Evolutionary conservation across 2,329 filamentous ascomycete species (phyloP).

Genomic region (Exophiala mesophila): DNA sequence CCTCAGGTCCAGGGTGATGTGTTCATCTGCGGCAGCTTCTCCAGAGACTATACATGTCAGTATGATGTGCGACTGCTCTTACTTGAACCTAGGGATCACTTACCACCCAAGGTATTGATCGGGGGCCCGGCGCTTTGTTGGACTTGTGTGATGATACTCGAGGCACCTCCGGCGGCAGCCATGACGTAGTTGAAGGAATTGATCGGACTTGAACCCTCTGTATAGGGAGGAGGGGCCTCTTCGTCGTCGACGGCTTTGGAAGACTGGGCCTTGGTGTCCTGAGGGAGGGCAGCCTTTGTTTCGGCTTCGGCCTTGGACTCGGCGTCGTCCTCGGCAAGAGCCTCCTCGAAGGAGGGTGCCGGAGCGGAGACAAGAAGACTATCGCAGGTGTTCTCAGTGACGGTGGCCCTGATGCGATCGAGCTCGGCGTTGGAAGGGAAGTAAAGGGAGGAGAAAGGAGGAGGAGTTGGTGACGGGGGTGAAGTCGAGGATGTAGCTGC

Average conservation of each 20-base stretch:
- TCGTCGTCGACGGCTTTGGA: conserved; percentile 71
- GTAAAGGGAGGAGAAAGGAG: conserved; percentile 61
- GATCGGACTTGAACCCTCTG: conserved; percentile 88
- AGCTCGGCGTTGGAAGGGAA: conserved; percentile 43
- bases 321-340: conserved; percentile 39
- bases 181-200: conserved; percentile 93
- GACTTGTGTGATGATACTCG: conserved; percentile 99
- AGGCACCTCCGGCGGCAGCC: conserved; percentile 92
- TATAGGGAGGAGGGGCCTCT: conserved; percentile 94
- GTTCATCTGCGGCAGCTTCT: conserved; percentile 27
- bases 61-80: conserved; percentile 1
- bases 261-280: conserved; percentile 70
- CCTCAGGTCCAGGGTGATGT: conserved; percentile 29
- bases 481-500: conserved; percentile 43
- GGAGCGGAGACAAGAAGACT: conserved; percentile 48
- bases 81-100: conserved; percentile 27
- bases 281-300: conserved; percentile 78
- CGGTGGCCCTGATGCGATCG: conserved; percentile 37
- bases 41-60: conserved; percentile 16
- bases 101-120: conserved; percentile 83
- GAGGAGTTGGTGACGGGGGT: conserved; percentile 52
- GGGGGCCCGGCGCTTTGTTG: conserved; percentile 83
- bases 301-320: conserved; percentile 58
- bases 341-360: conserved; percentile 48
- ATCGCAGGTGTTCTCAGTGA: conserved; percentile 46